Percentiles rank a stretch among this genome's conserved stretches.
Conservation (phyloP, 1,284 basidiomycete genomes). For the Fomitopsis schrenkii region DNA sequence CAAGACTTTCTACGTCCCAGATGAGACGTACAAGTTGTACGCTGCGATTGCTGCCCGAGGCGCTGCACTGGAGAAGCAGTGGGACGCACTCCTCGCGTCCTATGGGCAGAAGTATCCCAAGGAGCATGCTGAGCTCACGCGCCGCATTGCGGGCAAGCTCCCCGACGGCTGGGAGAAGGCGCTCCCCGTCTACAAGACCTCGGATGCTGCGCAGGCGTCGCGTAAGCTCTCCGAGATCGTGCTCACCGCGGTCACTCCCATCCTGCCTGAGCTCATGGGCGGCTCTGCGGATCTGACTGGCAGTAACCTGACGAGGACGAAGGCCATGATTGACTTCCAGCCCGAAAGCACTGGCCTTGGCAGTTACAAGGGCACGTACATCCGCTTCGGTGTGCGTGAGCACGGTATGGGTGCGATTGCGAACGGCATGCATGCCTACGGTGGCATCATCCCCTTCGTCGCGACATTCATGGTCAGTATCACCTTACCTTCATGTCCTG, state of each 20-base stretch:
- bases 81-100: conserved; percentile 68
- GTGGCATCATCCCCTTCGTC: conserved; percentile 80
- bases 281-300: conserved; percentile 93
- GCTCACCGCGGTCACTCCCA: conserved; percentile 71
- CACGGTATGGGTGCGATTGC: conserved; percentile 96
- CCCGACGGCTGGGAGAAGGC: conserved; percentile 84
- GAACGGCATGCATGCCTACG: conserved; percentile 86
- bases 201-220: conserved; percentile 83
- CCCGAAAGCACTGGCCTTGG: conserved; percentile 83
- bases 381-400: conserved; percentile 96
- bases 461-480: conserved; percentile 80
- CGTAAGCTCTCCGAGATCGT: conserved; percentile 93
- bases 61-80: conserved; percentile 69
- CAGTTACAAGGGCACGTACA: conserved; percentile 83
- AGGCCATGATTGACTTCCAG: conserved; percentile 89
- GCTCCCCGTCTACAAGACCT: conserved; percentile 80
- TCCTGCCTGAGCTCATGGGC: conserved; percentile 82
- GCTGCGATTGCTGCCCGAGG: conserved; percentile 66
- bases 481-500: neutral
- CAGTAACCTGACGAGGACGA: conserved; percentile 87
- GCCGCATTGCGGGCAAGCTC: conserved; percentile 82
- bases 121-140: conserved; percentile 83
- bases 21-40: conserved; percentile 74
- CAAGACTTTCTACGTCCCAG: conserved; percentile 76
- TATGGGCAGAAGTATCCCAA: conserved; percentile 80